Evolutionary conservation across 768 basidiomycete species (phyloP).

Genomic region (Pisolithus tinctorius): DNA sequence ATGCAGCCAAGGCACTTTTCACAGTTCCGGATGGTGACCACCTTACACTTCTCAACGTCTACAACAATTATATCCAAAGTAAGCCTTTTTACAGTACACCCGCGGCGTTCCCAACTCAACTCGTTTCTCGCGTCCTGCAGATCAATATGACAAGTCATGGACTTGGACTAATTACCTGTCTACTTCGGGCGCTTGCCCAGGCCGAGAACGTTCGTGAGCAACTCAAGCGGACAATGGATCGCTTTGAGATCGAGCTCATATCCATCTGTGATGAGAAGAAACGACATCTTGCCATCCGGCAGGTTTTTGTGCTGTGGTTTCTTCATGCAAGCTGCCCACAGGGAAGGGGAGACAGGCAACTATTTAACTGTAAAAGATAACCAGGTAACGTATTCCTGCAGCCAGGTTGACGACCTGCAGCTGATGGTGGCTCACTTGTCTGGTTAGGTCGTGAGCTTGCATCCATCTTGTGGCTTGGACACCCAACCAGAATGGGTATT

Average conservation of each 20-base stretch:
- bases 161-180: conserved; percentile 88
- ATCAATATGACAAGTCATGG: conserved; percentile 80
- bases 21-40: conserved; percentile 97
- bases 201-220: conserved; percentile 93
- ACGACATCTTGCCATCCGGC: conserved; percentile 68
- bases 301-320: conserved; percentile 83
- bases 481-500: conserved; percentile 88
- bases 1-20: conserved; percentile 82
- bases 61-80: conserved; percentile 88
- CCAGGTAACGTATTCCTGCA: conserved; percentile 42
- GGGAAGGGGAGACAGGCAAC: conserved; percentile 82
- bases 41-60: conserved; percentile 89
- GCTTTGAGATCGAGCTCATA: conserved; percentile 72
- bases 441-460: conserved; percentile 27
- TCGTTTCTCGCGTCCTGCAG: conserved; percentile 29
- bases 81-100: conserved; percentile 19
- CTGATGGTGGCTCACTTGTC: neutral
- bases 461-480: conserved; percentile 85
- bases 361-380: conserved; percentile 95
- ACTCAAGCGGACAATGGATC: conserved; percentile 87
- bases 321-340: conserved; percentile 98
- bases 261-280: conserved; percentile 63
- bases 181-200: conserved; percentile 68
- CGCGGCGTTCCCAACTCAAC: neutral
- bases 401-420: neutral